Conservation (phyloP, 495 filamentous ascomycete genomes). For the Annulohypoxylon bovei region DNA sequence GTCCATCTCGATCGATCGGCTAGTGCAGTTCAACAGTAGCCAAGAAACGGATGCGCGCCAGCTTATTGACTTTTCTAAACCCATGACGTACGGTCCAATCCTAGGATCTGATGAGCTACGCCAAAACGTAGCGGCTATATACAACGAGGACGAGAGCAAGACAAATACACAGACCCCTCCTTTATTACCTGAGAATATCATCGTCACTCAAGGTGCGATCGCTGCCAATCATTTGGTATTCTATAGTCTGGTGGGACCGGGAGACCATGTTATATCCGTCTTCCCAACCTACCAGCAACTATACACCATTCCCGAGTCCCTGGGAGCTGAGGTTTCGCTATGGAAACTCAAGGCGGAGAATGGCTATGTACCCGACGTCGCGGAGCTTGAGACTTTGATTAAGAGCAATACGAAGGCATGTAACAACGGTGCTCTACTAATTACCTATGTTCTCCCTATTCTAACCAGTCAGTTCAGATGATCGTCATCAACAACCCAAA, state of each 20-base stretch:
- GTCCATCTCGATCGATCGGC: constrained; percentile 79
- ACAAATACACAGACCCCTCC: constrained; percentile 38
- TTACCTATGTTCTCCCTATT: neutral
- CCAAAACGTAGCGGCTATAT: constrained; percentile 70
- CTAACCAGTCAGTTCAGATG: constrained; percentile 42
- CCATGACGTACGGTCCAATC: constrained; percentile 76
- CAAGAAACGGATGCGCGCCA: constrained; percentile 41
- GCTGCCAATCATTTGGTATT: constrained; percentile 82
- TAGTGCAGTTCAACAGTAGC: constrained; percentile 67
- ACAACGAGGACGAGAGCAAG: constrained; percentile 61
- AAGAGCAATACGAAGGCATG: constrained; percentile 75
- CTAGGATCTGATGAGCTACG: constrained; percentile 72
- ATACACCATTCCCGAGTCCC: constrained; percentile 76
- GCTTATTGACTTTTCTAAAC: constrained; percentile 55
- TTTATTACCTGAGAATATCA: constrained; percentile 67
- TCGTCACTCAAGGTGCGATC: constrained; percentile 85
- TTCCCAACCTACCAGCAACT: constrained; percentile 92
- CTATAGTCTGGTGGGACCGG: constrained; percentile 78
- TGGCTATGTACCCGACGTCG: constrained; percentile 72
- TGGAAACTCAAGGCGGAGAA: constrained; percentile 77
- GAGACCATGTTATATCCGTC: constrained; percentile 90
- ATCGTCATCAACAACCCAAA: constrained; percentile 80
- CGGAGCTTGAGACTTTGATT: constrained; percentile 73
- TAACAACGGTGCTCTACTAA: neutral
- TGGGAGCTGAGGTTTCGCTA: constrained; percentile 83